Base-by-base conservation (phyloP, 768 basidiomycete species). In the Lactifluus pinguis region DNA sequence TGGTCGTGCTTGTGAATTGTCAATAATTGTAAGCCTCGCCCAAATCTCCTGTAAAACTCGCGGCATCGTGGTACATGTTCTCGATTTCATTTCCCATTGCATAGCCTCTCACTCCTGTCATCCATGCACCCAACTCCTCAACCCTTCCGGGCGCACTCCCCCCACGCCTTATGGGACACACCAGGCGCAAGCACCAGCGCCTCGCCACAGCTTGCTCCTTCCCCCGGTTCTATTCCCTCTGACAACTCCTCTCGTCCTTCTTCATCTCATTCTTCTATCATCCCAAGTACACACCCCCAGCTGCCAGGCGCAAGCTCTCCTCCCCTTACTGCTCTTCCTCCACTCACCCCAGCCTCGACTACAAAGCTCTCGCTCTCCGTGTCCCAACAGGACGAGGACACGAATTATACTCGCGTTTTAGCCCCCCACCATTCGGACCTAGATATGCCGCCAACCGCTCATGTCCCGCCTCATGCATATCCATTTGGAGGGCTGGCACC, bases 181-280 rank as follows among this genome's bases (percentile, higher is more conserved):
- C 65, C 65, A 52, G 65, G 65, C 53, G 65, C 63, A 61, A 64
- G 65, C 63, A 54, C 65, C 52, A 66, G 65, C 65, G 55, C 59
- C 52, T 55, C 54, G 47, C 58, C 65, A 53, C 59, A 53, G 55
- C 59, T 57, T 61, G 51, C 64, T 39, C 52, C 55, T 45, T 49
- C 65, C 59, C 59, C 51, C 39, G 54, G 38, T 53, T 51, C 59
- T 53, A 42, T 53, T 49, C 63, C 65, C 63, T 53, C 52, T 63
- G 56, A 59, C 60, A 61, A 57, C 61, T 57, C 51, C 61, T 41
- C 53, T 32, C 49, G 52, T 50, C 53, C 55, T 62, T 57, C 60
- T 48, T 57, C 49, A 51, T 48, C 61, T 56, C 45, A 44, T 50
- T 57, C 63, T 30, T 57, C 60, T 60, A 38, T 51, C 50, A 29